Evolutionary conservation across 2,329 filamentous ascomycete species (phyloP), one percentile per base, ranked within the genome.

Genomic region (Penicillium sp.): DNA sequence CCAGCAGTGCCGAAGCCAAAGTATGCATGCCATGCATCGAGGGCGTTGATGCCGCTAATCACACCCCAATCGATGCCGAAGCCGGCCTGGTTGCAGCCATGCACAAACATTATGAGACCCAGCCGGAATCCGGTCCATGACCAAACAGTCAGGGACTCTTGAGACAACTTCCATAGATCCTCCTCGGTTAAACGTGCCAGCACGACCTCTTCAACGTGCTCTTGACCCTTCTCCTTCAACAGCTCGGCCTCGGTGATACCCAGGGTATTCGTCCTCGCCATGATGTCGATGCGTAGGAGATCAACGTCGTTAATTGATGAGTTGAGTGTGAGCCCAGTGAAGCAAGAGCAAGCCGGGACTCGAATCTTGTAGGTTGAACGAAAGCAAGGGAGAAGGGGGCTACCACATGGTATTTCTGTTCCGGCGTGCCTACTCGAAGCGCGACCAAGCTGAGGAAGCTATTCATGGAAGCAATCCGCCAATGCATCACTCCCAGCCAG

Each of bases 1-100:
- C 80, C 79, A 10, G 71, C 70, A 19, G 70, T 76, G 2, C 65
- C 75, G 46, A 82, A 80, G 10, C 73, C 73, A 52, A 81, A 80
- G 60, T 77, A 82, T 4, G 63, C 61, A 59, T 81, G 79, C 77
- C 79, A 82, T 35, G 70, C 62, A 6, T 71, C 56, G 46, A 76
- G 73, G 10, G 78, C 71, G 56, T 82, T 81, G 59, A 82, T 80
- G 40, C 78, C 77, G 40, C 74, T 69, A 40, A 82, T 82, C 31
- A 82, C 79, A 27, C 77, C 77, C 80, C 80, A 82, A 61, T 82
- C 80, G 41, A 82, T 75, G 60, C 80, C 80, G 60, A 76, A 81
- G 9, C 78, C 79, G 44, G 78, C 78, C 64, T 80, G 77, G 55
- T 81, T 81, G 61, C 78, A 81, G 36, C 78, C 79, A 69, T 79